Conservation (phyloP, 495 filamentous ascomycete genomes). For the Terfezia claveryi region DNA sequence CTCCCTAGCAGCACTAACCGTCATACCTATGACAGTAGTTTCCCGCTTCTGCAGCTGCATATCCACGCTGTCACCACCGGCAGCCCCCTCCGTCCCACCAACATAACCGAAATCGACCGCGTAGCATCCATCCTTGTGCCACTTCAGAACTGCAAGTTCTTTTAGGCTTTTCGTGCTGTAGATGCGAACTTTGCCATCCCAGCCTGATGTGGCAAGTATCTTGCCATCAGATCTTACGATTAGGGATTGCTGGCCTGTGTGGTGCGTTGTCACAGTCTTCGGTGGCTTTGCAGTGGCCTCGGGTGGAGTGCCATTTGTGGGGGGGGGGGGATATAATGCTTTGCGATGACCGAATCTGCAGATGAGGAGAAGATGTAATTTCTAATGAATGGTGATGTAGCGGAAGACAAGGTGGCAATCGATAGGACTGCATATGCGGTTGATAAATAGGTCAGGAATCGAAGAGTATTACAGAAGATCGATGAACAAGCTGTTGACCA, state of each 20-base stretch:
- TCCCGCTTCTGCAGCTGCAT: conserved; percentile 33
- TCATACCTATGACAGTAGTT: conserved; percentile 27
- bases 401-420: neutral
- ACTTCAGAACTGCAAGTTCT: conserved; percentile 84
- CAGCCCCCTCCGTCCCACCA: conserved; percentile 8
- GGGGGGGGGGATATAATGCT: conserved; percentile 24
- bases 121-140: conserved; percentile 83
- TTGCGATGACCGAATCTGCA: conserved; percentile 49
- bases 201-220: conserved; percentile 79
- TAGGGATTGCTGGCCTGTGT: conserved; percentile 72
- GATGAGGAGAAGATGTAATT: conserved; percentile 55
- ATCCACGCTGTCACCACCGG: conserved; percentile 30
- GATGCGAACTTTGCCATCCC: conserved; percentile 62
- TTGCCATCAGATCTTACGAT: conserved; percentile 56
- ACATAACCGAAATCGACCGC: conserved; percentile 47
- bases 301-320: neutral
- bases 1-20: conserved; percentile 39
- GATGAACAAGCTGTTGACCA: neutral
- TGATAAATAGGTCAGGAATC: conserved; percentile 33
- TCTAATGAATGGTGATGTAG: neutral
- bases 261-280: conserved; percentile 50
- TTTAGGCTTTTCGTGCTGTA: conserved; percentile 64
- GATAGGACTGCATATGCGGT: no score
- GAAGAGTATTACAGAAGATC: conserved; percentile 42
- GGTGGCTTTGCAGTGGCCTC: conserved; percentile 21